Evolutionary conservation across 768 basidiomycete genomes (phyloP).

Genomic region (Hericium rajendrae): DNA sequence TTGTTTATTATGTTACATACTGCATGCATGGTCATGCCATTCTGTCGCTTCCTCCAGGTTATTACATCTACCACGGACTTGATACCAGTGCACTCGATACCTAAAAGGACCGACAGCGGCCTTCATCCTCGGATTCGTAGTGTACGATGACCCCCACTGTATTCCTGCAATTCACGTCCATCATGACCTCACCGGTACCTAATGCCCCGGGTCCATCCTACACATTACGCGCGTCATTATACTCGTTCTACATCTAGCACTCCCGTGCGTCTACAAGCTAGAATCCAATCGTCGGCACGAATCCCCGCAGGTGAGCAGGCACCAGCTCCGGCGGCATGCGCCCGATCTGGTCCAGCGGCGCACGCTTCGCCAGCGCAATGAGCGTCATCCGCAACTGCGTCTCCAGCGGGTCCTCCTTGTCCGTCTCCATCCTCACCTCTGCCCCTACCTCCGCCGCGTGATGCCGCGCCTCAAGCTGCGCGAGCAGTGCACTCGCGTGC

Average conservation of each 20-base stretch:
- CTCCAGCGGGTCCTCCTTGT: slow-evolving; percentile 38
- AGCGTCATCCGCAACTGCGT: slow-evolving; percentile 62
- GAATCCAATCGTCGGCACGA: slow-evolving; percentile 12
- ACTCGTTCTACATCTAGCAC: background rate
- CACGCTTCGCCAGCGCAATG: slow-evolving; percentile 67
- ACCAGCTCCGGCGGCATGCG: slow-evolving; percentile 11
- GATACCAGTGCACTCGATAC: background rate
- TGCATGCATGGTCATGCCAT: too few relatives aligned
- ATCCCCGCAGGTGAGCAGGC: slow-evolving; percentile 10
- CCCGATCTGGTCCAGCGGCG: slow-evolving; percentile 44
- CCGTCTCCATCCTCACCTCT: slow-evolving; percentile 3
- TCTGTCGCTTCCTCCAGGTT: background rate
- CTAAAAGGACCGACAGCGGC: background rate
- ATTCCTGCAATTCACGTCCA: background rate
- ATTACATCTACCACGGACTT: background rate
- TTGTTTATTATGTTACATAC: background rate
- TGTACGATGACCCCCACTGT: background rate
- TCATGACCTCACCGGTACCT: background rate
- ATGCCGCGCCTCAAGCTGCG: slow-evolving; percentile 28
- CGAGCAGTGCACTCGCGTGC: slow-evolving; percentile 45
- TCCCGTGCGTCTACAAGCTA: background rate
- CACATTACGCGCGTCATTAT: background rate
- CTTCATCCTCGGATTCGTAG: background rate
- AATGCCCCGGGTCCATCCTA: background rate
- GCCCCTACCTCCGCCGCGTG: slow-evolving; percentile 5